These are phyloP conservation scores for Fusarium sarcochroum DNA, from an alignment of 2,329 filamentous ascomycete genomes.

Conservation along the genomic window DNA sequence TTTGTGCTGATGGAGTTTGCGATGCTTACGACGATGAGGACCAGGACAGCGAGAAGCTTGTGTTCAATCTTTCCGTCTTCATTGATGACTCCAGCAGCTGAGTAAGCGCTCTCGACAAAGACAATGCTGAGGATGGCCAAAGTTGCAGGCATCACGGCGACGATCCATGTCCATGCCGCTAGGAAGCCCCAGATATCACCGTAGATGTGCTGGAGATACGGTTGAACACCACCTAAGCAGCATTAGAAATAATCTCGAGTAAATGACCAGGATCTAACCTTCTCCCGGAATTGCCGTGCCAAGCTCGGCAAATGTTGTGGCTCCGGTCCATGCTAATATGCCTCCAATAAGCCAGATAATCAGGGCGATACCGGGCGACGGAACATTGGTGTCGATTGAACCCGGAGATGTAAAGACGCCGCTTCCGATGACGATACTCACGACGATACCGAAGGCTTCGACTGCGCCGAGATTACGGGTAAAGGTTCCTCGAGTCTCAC, in stretches of 20 bases:
- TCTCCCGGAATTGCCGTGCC: slow-evolving; percentile 74
- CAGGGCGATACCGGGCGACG: slow-evolving; percentile 70
- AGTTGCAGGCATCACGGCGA: slow-evolving; percentile 75
- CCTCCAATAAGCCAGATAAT: slow-evolving; percentile 74
- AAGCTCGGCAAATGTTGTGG: slow-evolving; percentile 72
- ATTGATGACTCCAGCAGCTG: slow-evolving; percentile 63
- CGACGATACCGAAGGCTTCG: slow-evolving; percentile 71
- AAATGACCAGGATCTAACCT: slow-evolving; percentile 52
- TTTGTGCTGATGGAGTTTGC: slow-evolving; percentile 70
- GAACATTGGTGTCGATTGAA: slow-evolving; percentile 73
- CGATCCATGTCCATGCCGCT: slow-evolving; percentile 75
- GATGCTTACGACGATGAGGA: slow-evolving; percentile 62
- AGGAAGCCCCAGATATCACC: slow-evolving; percentile 74
- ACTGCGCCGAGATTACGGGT: slow-evolving; percentile 61
- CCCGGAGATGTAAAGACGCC: slow-evolving; percentile 76
- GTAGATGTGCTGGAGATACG: slow-evolving; percentile 72
- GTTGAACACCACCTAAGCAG: slow-evolving; percentile 69
- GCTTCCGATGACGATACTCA: slow-evolving; percentile 75
- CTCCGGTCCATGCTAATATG: slow-evolving; percentile 74
- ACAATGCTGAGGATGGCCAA: slow-evolving; percentile 75
- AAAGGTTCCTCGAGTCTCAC: slow-evolving; percentile 50
- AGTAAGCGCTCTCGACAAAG: slow-evolving; percentile 72
- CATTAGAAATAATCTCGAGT: slow-evolving; percentile 3
- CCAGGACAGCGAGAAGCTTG: slow-evolving; percentile 65
- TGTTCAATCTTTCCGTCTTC: slow-evolving; percentile 60